Evolutionary conservation across 202 grass and related monocot genomes (phyloP).

Genomic region (Bolboschoenoplectus hybrid): DNA sequence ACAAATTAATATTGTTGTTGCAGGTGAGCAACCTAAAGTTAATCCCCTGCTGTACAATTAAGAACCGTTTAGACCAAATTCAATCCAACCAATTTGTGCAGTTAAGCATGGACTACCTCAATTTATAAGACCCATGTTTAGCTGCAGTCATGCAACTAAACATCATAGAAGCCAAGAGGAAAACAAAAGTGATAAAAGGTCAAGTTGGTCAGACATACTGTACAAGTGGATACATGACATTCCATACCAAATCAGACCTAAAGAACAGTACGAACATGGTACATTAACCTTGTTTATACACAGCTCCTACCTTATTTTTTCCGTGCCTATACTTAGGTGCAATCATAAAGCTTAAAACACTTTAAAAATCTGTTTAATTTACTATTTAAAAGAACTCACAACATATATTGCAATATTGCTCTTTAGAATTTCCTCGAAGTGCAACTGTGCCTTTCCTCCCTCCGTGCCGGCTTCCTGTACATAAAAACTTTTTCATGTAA

Average conservation of each 20-base stretch:
- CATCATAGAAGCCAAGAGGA: slow-evolving; percentile 4
- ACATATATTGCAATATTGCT: slow-evolving; percentile 97
- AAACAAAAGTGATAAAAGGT: slow-evolving; percentile 3
- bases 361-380: slow-evolving; percentile 35
- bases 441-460: slow-evolving; percentile 80
- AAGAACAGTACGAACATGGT: background rate
- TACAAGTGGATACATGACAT: background rate
- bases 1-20: background rate
- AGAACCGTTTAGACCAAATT: background rate
- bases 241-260: slow-evolving; percentile 1
- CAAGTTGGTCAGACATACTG: background rate
- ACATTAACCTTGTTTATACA: background rate
- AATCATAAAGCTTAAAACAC: background rate
- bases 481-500: slow-evolving; percentile 10
- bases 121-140: background rate
- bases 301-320: background rate
- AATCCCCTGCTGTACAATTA: background rate
- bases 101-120: background rate
- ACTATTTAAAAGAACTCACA: slow-evolving; percentile 53
- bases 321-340: background rate
- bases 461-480: slow-evolving; percentile 87
- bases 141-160: background rate
- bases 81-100: slow-evolving; percentile 1
- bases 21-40: background rate
- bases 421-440: slow-evolving; percentile 94